phyloP scores from a whole-genome alignment of 2,329 filamentous ascomycete species.

The Cordyceps cicadae region DNA sequence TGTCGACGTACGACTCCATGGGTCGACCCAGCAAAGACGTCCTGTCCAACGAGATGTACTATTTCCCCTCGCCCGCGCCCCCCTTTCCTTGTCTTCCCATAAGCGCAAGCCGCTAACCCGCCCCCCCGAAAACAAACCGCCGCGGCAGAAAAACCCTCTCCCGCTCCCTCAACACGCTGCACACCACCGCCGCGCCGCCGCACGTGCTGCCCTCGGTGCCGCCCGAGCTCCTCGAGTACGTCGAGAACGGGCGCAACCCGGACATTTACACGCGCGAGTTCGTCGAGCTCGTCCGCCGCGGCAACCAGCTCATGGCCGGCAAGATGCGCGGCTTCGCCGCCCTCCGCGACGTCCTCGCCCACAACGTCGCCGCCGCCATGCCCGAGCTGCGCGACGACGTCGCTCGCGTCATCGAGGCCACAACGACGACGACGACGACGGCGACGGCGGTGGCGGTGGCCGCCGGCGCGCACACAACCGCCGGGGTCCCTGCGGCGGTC shows the following conservation, averaged over 20 bases:
- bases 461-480: no score
- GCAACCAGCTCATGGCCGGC: conserved; percentile 59
- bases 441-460: no score
- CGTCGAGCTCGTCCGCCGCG: conserved; percentile 57
- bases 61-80: background rate
- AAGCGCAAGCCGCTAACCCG: no score
- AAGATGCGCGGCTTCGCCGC: conserved; percentile 52
- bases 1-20: conserved; percentile 50
- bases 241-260: conserved; percentile 63
- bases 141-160: conserved; percentile 34
- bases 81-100: background rate
- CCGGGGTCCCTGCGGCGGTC: background rate
- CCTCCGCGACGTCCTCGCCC: conserved; percentile 55
- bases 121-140: no score
- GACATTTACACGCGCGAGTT: conserved; percentile 70
- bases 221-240: conserved; percentile 57
- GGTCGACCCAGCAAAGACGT: conserved; percentile 46
- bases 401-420: conserved; percentile 39
- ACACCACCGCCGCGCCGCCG: conserved; percentile 32
- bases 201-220: conserved; percentile 45
- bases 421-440: conserved; percentile 17
- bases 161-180: conserved; percentile 29
- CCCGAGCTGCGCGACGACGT: conserved; percentile 51
- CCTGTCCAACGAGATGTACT: conserved; percentile 44
- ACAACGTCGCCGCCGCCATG: conserved; percentile 48